These are phyloP conservation scores for Lecanicillium sp. DNA, from an alignment of 2,329 filamentous ascomycete species.

Conservation along the genomic window DNA sequence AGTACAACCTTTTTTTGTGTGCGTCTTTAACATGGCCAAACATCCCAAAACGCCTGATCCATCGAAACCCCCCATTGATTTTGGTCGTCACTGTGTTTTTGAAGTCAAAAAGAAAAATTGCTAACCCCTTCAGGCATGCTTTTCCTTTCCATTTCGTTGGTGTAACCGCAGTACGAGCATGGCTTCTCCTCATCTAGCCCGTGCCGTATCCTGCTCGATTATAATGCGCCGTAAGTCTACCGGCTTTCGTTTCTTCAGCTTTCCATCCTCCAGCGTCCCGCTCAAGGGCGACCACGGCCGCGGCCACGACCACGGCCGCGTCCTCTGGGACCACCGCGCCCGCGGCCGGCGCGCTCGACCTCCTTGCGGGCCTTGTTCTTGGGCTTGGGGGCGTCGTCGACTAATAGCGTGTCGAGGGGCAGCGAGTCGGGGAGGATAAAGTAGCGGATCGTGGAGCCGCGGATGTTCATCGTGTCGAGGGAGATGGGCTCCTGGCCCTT, in stretches of 20 bases:
- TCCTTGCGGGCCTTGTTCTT: conserved; percentile 99
- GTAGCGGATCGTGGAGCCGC: conserved; percentile 92
- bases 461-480: conserved; percentile 93
- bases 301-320: conserved; percentile 41
- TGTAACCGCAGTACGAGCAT: not conserved
- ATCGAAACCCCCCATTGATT: conserved; percentile 5
- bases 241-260: not conserved
- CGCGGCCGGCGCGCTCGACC: conserved; percentile 52
- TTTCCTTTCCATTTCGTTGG: not conserved
- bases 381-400: conserved; percentile 95
- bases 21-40: conserved; percentile 13
- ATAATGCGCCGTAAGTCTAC: not conserved
- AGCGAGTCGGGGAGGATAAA: conserved; percentile 94
- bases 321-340: conserved; percentile 49
- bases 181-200: not conserved
- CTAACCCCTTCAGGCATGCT: not conserved
- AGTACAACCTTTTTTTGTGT: conserved; percentile 1
- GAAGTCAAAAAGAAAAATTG: conserved; percentile 6
- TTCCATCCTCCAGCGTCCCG: not conserved
- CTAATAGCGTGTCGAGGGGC: conserved; percentile 87
- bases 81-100: conserved; percentile 6
- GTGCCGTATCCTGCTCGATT: not conserved
- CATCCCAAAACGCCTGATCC: conserved; percentile 13
- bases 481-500: conserved; percentile 81
- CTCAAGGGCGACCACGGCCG: conserved; percentile 29